Percentiles rank a stretch among this genome's conserved stretches.
Evolutionary conservation across 2,329 filamentous ascomycete species (phyloP).

Genomic region (Endothia cerciana): DNA sequence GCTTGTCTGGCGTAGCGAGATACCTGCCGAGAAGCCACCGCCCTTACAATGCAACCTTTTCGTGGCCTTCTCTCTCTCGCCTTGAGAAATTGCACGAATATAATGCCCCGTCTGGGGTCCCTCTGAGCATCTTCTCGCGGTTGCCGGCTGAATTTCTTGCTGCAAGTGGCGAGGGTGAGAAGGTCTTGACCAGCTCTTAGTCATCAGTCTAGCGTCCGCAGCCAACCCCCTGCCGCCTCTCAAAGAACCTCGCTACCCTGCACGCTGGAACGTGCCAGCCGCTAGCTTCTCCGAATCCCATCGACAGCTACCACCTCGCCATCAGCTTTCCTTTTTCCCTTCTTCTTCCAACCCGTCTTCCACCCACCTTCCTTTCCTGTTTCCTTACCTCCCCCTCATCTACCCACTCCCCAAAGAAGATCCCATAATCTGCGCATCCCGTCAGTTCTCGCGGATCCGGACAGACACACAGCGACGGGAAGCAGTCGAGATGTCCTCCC

Average conservation of each 20-base stretch:
- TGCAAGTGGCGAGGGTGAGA: no score
- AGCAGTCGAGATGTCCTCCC: constrained; percentile 48
- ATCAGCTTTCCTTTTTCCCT: constrained; percentile 24
- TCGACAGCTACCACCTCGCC: constrained; percentile 11
- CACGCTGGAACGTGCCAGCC: constrained; percentile 24
- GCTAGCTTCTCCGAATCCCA: constrained; percentile 21
- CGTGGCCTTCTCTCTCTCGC: background rate
- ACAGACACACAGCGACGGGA: background rate
- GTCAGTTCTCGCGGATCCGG: background rate
- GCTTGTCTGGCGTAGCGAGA: no score
- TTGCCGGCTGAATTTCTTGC: no score
- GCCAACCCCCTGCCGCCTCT: constrained; percentile 24
- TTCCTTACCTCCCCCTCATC: background rate
- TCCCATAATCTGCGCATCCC: no score
- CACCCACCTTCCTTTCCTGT: background rate
- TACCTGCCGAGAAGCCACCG: no score
- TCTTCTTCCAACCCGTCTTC: constrained; percentile 2
- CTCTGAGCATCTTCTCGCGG: no score
- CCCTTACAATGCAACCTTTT: no score
- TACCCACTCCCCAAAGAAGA: background rate
- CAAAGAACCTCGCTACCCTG: constrained; percentile 26
- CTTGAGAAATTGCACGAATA: no score
- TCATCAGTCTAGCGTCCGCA: constrained; percentile 17
- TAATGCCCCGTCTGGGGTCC: no score
- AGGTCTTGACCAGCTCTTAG: no score